Base-by-base conservation (phyloP, 768 basidiomycete species). In the Termitomyces sp. region DNA sequence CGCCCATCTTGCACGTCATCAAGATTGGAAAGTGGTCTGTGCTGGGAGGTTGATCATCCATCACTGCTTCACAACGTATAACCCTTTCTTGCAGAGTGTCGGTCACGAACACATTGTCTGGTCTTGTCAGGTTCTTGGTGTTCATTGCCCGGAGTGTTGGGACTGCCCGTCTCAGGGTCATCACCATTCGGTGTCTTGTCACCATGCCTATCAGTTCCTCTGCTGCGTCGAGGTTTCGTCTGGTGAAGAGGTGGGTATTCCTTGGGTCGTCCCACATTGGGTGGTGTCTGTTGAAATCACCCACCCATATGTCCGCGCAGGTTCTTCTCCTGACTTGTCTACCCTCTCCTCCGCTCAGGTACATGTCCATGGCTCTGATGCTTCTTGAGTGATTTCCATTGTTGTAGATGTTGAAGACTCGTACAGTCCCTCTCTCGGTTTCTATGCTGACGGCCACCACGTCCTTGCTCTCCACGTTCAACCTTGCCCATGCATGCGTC, bases 161-260 rank as follows among this genome's bases (percentile, higher is more conserved):
- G 5, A 18, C 18, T 4, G 4, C 1, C 3, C 4, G 16, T 9
- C 7, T 5, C 5, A 41, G 16, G 1, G 18, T 5, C 40, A 41
- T 41, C 4, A 0, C 0, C 18, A 41, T 16, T 9, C 5, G 16
- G 5, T 41, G 18, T 18, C 12, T 13, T 14, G 28, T 49, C 4
- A 7, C 72, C 59, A 0, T 72, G 18, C 1, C 6, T 18, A 41
- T 41, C 0, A 41, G 40, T 16, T 41, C 18, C 8, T 41, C 5
- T 1, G 16, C 69, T 0, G 48, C 56, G 0, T 65, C 51, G 0
- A 74, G 53, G 10, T 69, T 67, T 8, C 52, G 13, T 0, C 35
- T 44, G 1, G 73, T 77, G 62, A 81, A 75, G 0, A 82, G 73
- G 47, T 72, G 70, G 9, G 49, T 18, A 5, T 41, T 41, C 1